Evolutionary conservation across 805 yeast genomes (phyloP), one percentile per base, ranked within the genome.

Genomic region (Candida broadrunensis): DNA sequence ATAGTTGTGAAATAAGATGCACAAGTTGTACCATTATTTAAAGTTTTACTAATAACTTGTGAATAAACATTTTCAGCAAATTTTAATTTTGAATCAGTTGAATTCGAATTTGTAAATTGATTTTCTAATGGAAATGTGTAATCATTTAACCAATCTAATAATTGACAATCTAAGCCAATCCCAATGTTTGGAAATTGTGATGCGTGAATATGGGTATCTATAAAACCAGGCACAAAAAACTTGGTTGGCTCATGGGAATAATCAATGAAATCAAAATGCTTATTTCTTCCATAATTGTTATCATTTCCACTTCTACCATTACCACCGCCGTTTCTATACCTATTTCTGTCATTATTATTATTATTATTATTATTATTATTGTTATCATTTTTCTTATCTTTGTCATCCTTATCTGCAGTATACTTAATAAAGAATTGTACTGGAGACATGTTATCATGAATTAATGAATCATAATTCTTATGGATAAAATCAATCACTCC

Each of bases 1-100:
- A 88, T 82, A 0, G 98, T 89, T 3, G 97, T 91, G 60, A 81
- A 93, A 65, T 93, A 93, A 0, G 95, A 75, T 0, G 96, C 96
- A 41, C 91, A 81, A 1, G 99, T 93, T 1, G 98, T 93, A 16
- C 99, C 99, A 56, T 81, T 72, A 2, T 58, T 54, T 47, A 93
- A 65, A 0, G 97, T 87, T 41, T 84, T 78, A 3, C 63, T 52
- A n/a, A 93, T 78, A 4, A 85, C 85, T 49, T 73, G 76, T 12
- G 72, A 49, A 58, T 91, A 93, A 1, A 90, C 81, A 5, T 68
- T 57, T 11, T 62, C 48, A 0, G 96, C 97, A 35, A 72, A 57
- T 1, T 58, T 52, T 17, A 75, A 49, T 46, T 83, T 78, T 15
- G 62, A 14, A 25, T 30, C 24, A 18, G 32, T 12, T 13, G 27